Conservation (phyloP, 2,329 filamentous ascomycete species). For the Penicillium sumatraense region DNA sequence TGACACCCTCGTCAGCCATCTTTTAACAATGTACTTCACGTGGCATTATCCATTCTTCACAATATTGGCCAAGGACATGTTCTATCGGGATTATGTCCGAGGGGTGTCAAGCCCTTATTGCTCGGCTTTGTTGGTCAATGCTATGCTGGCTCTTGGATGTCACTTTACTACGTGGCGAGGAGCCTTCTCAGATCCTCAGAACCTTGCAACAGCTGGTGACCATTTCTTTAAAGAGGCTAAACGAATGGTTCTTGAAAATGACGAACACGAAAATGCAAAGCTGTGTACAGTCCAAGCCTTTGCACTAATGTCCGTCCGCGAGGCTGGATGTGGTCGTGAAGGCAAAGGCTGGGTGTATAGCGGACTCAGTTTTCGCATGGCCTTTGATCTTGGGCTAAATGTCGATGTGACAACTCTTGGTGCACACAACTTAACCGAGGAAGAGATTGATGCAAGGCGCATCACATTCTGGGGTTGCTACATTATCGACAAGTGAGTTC, state of each 20-base stretch:
- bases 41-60: conserved; percentile 99
- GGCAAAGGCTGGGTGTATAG: conserved; percentile 98
- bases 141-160: conserved; percentile 89
- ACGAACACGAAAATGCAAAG: conserved; percentile 87
- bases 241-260: conserved; percentile 82
- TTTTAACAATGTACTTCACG: conserved; percentile 96
- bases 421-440: conserved; percentile 69
- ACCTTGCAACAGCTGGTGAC: conserved; percentile 86
- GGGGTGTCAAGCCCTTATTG: conserved; percentile 78
- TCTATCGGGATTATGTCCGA: conserved; percentile 80
- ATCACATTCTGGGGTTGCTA: conserved; percentile 99
- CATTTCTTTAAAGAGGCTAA: conserved; percentile 97
- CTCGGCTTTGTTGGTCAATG: conserved; percentile 86
- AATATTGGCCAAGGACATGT: conserved; percentile 81
- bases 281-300: conserved; percentile 91
- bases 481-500: conserved; percentile 81
- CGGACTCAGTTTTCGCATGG: conserved; percentile 98
- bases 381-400: conserved; percentile 89
- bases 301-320: conserved; percentile 92
- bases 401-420: conserved; percentile 74
- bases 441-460: conserved; percentile 84
- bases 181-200: conserved; percentile 71
- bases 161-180: conserved; percentile 83
- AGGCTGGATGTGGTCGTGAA: conserved; percentile 91
- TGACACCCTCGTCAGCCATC: conserved; percentile 76